Percentiles rank a stretch among this genome's conserved stretches.
Evolutionary conservation across 495 filamentous ascomycete genomes (phyloP).

Genomic region (Xylaria castorea): DNA sequence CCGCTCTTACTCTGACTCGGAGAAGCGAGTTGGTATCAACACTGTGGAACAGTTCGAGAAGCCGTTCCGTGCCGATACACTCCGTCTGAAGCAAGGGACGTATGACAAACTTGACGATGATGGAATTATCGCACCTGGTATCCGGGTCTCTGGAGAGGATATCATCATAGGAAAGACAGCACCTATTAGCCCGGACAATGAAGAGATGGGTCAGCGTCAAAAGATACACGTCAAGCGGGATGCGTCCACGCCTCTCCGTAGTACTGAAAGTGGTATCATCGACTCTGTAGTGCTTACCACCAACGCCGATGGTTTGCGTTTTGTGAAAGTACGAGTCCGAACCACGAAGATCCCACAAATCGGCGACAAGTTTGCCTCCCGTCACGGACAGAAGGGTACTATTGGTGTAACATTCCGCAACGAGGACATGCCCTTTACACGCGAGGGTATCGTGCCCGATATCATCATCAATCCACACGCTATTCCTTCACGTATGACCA

Average conservation of each 20-base stretch:
- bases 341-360: constrained; percentile 99
- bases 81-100: constrained; percentile 91
- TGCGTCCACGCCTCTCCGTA: constrained; percentile 90
- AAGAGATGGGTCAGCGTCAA: constrained; percentile 92
- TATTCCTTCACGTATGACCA: constrained; percentile 99
- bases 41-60: constrained; percentile 94
- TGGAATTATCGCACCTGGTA: constrained; percentile 89
- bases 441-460: constrained; percentile 89
- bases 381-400: constrained; percentile 98
- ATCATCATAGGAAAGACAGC: constrained; percentile 99
- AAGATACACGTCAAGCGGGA: constrained; percentile 91
- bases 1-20: constrained; percentile 92
- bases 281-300: constrained; percentile 93
- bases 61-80: constrained; percentile 82
- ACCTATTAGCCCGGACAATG: constrained; percentile 86
- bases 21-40: constrained; percentile 90
- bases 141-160: constrained; percentile 94
- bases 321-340: constrained; percentile 95
- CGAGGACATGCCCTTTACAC: constrained; percentile 98
- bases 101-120: constrained; percentile 98
- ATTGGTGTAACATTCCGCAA: constrained; percentile 97
- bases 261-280: constrained; percentile 95
- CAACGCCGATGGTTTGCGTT: constrained; percentile 85
- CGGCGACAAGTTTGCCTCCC: constrained; percentile 98
- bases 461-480: constrained; percentile 99